phyloP scores from a whole-genome alignment of 805 yeast species.

The Nakazawaea ishiwadae region DNA sequence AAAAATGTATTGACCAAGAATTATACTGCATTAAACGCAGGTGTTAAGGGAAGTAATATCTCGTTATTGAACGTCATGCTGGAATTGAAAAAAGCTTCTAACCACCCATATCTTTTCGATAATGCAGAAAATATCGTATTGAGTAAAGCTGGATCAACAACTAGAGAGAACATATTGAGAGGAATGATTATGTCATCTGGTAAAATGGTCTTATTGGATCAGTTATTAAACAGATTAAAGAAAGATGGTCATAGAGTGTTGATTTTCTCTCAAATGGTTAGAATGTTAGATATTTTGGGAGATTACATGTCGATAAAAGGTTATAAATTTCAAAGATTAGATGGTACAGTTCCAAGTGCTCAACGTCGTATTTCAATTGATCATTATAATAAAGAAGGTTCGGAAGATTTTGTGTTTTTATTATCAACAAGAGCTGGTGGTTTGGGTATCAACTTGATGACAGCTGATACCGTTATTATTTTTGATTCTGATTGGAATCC shows the following conservation, averaged over 20 bases:
- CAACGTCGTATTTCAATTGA: constrained; percentile 93
- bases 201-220: constrained; percentile 94
- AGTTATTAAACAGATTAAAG: constrained; percentile 73
- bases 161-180: constrained; percentile 76
- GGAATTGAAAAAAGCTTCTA: constrained; percentile 93
- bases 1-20: constrained; percentile 90
- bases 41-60: constrained; percentile 73
- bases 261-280: constrained; percentile 95
- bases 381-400: constrained; percentile 91
- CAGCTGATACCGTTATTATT: constrained; percentile 97
- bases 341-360: constrained; percentile 94
- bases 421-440: constrained; percentile 98
- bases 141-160: constrained; percentile 48
- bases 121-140: constrained; percentile 84
- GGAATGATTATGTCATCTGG: constrained; percentile 98
- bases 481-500: constrained; percentile 99
- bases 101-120: constrained; percentile 94
- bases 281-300: constrained; percentile 91
- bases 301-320: constrained; percentile 90
- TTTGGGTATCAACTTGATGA: constrained; percentile 95
- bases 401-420: constrained; percentile 86
- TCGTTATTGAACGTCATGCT: constrained; percentile 89
- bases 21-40: constrained; percentile 86
- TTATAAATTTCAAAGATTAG: constrained; percentile 83
- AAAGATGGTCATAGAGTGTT: constrained; percentile 96